These are phyloP conservation scores for Macrolepiota fuliginosa DNA, from an alignment of 768 basidiomycete species.

Conservation along the genomic window DNA sequence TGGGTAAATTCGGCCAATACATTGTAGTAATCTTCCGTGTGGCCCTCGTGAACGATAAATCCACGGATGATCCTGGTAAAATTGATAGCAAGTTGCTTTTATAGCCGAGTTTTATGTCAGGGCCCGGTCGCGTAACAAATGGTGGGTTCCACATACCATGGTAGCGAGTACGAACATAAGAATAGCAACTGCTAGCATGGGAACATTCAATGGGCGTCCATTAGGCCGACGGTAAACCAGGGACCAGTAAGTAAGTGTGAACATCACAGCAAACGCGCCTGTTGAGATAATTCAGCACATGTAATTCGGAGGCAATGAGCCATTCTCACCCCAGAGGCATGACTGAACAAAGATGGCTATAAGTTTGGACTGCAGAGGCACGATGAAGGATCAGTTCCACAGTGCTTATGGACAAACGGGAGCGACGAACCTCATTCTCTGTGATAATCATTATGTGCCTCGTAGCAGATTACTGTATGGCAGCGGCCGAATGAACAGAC, in stretches of 20 bases:
- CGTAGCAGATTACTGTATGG: neutral
- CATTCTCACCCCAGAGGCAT: slow-evolving; percentile 22
- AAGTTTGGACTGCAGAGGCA: slow-evolving; percentile 19
- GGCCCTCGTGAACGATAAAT: slow-evolving; percentile 28
- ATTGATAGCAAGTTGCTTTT: slow-evolving; percentile 35
- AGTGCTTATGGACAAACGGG: neutral
- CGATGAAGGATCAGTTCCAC: neutral
- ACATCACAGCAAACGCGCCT: slow-evolving; percentile 29
- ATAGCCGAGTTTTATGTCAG: neutral
- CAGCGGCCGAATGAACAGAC: neutral
- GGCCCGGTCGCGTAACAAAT: neutral
- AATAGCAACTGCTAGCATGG: slow-evolving; percentile 29
- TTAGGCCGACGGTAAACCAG: slow-evolving; percentile 23
- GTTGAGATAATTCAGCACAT: neutral
- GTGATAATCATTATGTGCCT: slow-evolving; percentile 11
- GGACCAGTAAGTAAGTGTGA: slow-evolving; percentile 27
- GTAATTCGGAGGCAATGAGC: neutral
- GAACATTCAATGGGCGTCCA: slow-evolving; percentile 25
- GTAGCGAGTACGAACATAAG: slow-evolving; percentile 31
- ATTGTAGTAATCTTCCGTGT: slow-evolving; percentile 30
- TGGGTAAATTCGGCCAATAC: slow-evolving; percentile 32
- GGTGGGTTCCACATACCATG: slow-evolving; percentile 20
- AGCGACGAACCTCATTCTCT: slow-evolving; percentile 15
- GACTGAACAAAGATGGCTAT: slow-evolving; percentile 27
- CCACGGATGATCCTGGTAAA: slow-evolving; percentile 32